A percentile compares a stretch with the other conserved stretches of the same genome.
These are phyloP conservation scores for Nannochloropsis oceanica DNA, from an alignment of 108 stramenopile species.

Conservation along the genomic window DNA sequence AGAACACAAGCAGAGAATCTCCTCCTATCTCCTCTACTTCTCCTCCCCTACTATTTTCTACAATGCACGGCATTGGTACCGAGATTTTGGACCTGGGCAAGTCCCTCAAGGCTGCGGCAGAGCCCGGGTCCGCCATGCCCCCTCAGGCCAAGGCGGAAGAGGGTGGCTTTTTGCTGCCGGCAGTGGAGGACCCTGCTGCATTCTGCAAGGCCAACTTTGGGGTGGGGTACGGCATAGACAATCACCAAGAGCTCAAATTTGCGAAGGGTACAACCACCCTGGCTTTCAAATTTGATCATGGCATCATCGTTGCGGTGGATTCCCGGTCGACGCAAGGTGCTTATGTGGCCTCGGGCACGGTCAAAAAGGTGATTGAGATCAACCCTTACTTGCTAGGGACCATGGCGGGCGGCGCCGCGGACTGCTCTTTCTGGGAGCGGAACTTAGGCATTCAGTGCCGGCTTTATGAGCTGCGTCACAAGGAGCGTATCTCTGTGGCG, in stretches of 20 bases:
- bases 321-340: conserved; percentile 95
- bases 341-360: conserved; percentile 51
- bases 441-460: conserved; percentile 85
- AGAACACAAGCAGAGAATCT: no score
- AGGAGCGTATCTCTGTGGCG: conserved; percentile 91
- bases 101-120: background rate
- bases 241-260: conserved; percentile 46
- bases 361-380: conserved; percentile 98
- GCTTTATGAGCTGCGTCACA: conserved; percentile 86
- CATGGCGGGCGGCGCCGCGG: conserved; percentile 97
- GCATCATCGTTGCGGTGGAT: conserved; percentile 52
- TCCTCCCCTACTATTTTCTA: background rate
- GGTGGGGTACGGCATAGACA: conserved; percentile 40
- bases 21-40: background rate
- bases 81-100: background rate
- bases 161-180: background rate
- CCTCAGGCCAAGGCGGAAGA: background rate
- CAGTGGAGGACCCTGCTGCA: conserved; percentile 33
- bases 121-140: background rate
- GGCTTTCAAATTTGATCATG: conserved; percentile 92
- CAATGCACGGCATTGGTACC: background rate
- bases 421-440: conserved; percentile 99
- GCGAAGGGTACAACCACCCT: conserved; percentile 97
- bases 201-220: conserved; percentile 37
- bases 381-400: conserved; percentile 97